Evolutionary conservation across 768 basidiomycete species (phyloP).

Genomic region (Boletus reticulatus): DNA sequence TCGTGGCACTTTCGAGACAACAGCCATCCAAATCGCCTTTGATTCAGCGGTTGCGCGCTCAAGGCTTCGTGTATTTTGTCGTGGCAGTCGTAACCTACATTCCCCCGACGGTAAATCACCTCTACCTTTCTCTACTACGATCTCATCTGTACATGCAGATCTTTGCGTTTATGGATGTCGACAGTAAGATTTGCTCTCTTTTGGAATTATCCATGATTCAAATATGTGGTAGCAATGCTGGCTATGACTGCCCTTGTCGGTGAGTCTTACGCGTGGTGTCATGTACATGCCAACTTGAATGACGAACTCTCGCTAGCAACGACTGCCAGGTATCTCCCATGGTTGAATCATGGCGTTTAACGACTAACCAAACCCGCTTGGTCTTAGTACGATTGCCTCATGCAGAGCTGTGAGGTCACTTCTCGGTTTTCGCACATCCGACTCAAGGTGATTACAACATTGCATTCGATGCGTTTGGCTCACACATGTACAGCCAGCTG

Average conservation of each 20-base stretch:
- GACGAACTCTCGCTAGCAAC: constrained; percentile 9
- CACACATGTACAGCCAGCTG: neutral
- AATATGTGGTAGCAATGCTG: constrained; percentile 4
- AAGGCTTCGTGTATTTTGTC: constrained; percentile 22
- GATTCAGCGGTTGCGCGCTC: constrained; percentile 12
- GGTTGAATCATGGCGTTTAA: no score
- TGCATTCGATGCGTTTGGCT: neutral
- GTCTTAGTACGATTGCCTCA: constrained; percentile 14
- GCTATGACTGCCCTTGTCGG: neutral
- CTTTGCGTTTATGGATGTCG: constrained; percentile 7
- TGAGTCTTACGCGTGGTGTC: neutral
- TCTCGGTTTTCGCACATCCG: neutral
- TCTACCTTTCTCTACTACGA: neutral
- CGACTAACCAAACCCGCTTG: neutral
- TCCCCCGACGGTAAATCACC: constrained; percentile 6
- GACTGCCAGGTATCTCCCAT: constrained; percentile 11
- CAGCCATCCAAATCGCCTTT: constrained; percentile 14
- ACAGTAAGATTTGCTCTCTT: neutral
- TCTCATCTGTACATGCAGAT: constrained; percentile 1
- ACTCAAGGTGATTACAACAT: neutral
- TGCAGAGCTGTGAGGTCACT: constrained; percentile 19
- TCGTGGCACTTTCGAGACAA: constrained; percentile 14
- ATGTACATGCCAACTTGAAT: neutral
- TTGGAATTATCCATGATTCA: neutral
- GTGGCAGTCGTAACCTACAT: constrained; percentile 18